phyloP scores from a whole-genome alignment of 805 yeast genomes.

The Kodamaea kaohsiungensis region DNA sequence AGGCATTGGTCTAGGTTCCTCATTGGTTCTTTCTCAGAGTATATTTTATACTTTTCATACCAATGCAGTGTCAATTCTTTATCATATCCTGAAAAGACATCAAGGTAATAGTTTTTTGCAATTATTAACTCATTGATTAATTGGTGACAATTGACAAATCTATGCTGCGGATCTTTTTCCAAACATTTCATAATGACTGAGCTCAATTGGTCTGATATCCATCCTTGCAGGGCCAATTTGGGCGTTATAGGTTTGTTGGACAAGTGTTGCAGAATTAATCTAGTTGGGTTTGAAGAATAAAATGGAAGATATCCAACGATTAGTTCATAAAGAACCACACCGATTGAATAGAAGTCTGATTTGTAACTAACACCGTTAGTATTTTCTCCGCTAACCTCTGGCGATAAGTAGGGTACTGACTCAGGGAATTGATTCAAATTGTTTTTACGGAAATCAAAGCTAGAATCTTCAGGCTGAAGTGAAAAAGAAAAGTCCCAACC shows the following conservation, averaged over 20 bases:
- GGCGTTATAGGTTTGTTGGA: constrained; percentile 45
- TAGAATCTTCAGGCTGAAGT: constrained; percentile 40
- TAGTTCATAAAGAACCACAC: constrained; percentile 52
- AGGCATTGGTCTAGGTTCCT: constrained; percentile 8
- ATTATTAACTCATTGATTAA: constrained; percentile 38
- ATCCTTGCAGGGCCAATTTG: constrained; percentile 21
- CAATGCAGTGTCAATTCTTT: background rate
- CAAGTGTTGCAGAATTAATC: constrained; percentile 41
- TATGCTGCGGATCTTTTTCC: constrained; percentile 38
- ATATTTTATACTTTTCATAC: constrained; percentile 5
- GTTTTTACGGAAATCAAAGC: constrained; percentile 42
- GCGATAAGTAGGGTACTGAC: constrained; percentile 49
- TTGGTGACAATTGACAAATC: constrained; percentile 37
- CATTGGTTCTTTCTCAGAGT: constrained; percentile 1
- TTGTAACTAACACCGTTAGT: constrained; percentile 43
- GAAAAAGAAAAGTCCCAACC: constrained; percentile 54
- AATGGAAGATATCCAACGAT: constrained; percentile 44
- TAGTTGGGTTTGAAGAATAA: constrained; percentile 28
- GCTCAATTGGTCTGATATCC: constrained; percentile 34
- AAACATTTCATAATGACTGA: constrained; percentile 43
- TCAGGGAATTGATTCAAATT: constrained; percentile 39
- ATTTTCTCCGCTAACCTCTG: constrained; percentile 47
- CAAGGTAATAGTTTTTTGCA: constrained; percentile 22
- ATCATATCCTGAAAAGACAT: background rate
- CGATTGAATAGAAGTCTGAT: constrained; percentile 51